phyloP scores from a whole-genome alignment of 306 rosid genomes.

The Castanea crenata region DNA sequence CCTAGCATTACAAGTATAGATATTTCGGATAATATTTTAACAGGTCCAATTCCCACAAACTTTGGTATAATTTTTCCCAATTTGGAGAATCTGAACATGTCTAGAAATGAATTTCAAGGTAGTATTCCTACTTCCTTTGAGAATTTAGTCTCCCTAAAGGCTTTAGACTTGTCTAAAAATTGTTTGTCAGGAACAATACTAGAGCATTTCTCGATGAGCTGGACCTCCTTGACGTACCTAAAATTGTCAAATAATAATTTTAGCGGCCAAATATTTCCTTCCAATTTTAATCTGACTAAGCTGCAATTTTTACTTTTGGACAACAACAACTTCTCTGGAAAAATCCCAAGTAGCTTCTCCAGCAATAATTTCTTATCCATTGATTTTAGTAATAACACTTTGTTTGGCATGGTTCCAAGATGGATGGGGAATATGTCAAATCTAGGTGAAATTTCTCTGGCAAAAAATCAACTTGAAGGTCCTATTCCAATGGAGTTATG shows the following conservation, averaged over 20 bases:
- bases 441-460: background rate
- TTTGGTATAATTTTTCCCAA: background rate
- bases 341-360: background rate
- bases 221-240: background rate
- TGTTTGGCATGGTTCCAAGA: background rate
- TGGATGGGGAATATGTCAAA: background rate
- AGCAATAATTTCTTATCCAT: background rate
- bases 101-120: background rate
- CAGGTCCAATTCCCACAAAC: background rate
- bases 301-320: background rate
- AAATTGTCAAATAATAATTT: background rate
- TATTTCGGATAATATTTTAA: background rate
- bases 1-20: background rate
- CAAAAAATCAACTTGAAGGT: background rate
- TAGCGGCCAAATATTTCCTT: background rate
- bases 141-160: background rate
- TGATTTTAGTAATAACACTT: background rate
- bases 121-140: background rate
- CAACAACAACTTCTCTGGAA: background rate
- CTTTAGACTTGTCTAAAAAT: background rate
- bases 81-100: background rate
- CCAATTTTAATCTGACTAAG: background rate
- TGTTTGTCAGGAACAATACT: background rate
- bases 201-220: background rate
- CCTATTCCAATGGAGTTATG: background rate